Base-by-base conservation (phyloP, 331 rosid species). In the Dryas integrifolia region DNA sequence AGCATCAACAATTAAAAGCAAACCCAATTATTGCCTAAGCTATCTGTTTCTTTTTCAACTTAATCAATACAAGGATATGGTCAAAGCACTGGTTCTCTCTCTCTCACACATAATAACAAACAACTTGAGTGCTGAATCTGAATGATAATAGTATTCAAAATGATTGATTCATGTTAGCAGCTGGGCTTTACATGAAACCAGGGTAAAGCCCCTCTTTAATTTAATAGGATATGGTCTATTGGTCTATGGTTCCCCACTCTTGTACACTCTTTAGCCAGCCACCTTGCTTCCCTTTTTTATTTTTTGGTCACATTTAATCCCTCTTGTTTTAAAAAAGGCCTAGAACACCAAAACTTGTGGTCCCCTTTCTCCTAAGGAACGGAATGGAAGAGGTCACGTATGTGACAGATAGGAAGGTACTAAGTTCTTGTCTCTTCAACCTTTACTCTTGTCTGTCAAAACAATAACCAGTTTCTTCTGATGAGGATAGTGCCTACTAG, bases 381-480 rank as follows among this genome's bases (percentile, higher is more conserved):
- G 40, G 11, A 41, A 62, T 40, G 6, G 13, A 62, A 62, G 9
- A 13, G 13, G 30, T 39, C 67, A 7, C 3, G 48, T 61, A n/a
- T 61, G 9, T 61, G 66, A 60, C 66, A 60, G 81, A 73, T 74
- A 78, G 67, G 87, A 78, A 82, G 81, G 82, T 78, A 71, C 86
- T 76, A 44, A 55, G 65, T 81, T 72, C 59, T 70, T 81, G 82
- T 77, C 85, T 51, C 65, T 73, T 41, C 65, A 74, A 82, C 76
- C 78, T 74, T 66, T 82, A 66, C 85, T 66, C 82, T 63, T 8
- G 30, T 61, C 14, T 53, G 44, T 56, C 43, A 43, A 0, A 12
- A 12, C 51, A 50, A 40, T 52, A 69, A 9, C 49, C 12, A 44
- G 53, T 35, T 45, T 44, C 12, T 63, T 63, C 39, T 41, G 50